These are phyloP conservation scores for Yarrowia sp. DNA, from an alignment of 805 yeast genomes.

Conservation along the genomic window DNA sequence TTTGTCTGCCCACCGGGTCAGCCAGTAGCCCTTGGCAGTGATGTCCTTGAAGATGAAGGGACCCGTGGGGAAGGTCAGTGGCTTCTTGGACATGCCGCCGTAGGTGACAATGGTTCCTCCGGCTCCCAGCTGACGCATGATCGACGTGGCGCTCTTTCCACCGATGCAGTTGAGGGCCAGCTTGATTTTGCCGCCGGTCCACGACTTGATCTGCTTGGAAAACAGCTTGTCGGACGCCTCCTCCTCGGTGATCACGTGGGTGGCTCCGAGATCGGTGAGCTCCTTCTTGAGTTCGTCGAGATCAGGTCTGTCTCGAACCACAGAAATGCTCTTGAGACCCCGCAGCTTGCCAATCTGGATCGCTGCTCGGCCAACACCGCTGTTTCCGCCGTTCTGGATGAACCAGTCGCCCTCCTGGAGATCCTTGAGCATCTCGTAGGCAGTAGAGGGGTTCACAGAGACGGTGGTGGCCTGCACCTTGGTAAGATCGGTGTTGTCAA, in stretches of 20 bases:
- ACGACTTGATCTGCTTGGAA: constrained; percentile 54
- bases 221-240: constrained; percentile 75
- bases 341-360: constrained; percentile 81
- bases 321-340: constrained; percentile 84
- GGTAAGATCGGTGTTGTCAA: constrained; percentile 49
- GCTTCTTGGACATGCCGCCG: constrained; percentile 98
- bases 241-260: constrained; percentile 87
- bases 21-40: constrained; percentile 91
- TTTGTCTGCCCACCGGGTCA: constrained; percentile 67
- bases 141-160: constrained; percentile 80
- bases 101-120: constrained; percentile 86
- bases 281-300: constrained; percentile 66
- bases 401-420: constrained; percentile 80
- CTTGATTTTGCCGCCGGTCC: constrained; percentile 63
- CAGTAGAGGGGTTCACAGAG: constrained; percentile 91
- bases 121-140: constrained; percentile 79
- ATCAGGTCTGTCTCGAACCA: constrained; percentile 84
- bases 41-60: constrained; percentile 88
- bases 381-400: constrained; percentile 94
- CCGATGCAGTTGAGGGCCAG: constrained; percentile 94
- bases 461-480: constrained; percentile 76
- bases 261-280: constrained; percentile 76
- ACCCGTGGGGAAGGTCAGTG: constrained; percentile 89
- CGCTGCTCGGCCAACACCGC: constrained; percentile 93
- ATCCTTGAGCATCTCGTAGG: constrained; percentile 83